These are phyloP conservation scores for Sambucus nigra DNA, from an alignment of 129 eudicot genomes.

Conservation along the genomic window DNA sequence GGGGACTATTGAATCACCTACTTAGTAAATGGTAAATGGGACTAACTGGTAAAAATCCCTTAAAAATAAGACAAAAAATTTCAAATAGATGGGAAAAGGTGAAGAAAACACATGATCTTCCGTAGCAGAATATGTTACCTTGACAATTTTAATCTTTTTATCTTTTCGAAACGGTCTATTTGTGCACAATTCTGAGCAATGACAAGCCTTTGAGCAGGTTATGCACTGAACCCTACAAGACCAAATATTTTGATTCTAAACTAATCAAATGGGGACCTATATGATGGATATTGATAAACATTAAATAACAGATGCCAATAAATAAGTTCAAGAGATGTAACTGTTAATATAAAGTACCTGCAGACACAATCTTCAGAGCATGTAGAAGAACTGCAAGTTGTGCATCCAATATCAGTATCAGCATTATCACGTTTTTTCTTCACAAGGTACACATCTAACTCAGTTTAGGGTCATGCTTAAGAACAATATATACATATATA, in stretches of 20 bases:
- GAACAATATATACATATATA: neutral
- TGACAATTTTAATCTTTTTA: slow-evolving; percentile 64
- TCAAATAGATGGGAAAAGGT: neutral
- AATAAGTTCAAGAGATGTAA: slow-evolving; percentile 1
- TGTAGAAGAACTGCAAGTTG: slow-evolving; percentile 45
- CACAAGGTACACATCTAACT: slow-evolving; percentile 62
- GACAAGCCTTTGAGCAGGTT: slow-evolving; percentile 90
- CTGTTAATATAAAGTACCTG: slow-evolving; percentile 44
- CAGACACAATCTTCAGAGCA: slow-evolving; percentile 90
- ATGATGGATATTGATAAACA: neutral
- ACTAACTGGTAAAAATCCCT: too few relatives aligned
- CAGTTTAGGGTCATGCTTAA: slow-evolving; percentile 21
- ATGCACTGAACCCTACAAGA: slow-evolving; percentile 70
- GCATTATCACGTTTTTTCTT: slow-evolving; percentile 62
- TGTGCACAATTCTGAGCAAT: slow-evolving; percentile 66
- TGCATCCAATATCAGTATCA: slow-evolving; percentile 61
- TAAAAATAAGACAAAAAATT: neutral
- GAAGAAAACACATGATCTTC: neutral
- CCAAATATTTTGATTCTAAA: slow-evolving; percentile 6
- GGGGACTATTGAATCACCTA: too few relatives aligned
- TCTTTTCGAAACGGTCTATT: slow-evolving; percentile 87
- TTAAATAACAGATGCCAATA: neutral
- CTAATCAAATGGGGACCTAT: too few relatives aligned
- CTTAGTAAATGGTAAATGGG: too few relatives aligned
- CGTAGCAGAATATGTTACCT: slow-evolving; percentile 28